A percentile compares a stretch with the other conserved stretches of the same genome.
These are phyloP conservation scores for Hygrophoropsis aurantiaca DNA, from an alignment of 768 basidiomycete genomes.

Conservation along the genomic window DNA sequence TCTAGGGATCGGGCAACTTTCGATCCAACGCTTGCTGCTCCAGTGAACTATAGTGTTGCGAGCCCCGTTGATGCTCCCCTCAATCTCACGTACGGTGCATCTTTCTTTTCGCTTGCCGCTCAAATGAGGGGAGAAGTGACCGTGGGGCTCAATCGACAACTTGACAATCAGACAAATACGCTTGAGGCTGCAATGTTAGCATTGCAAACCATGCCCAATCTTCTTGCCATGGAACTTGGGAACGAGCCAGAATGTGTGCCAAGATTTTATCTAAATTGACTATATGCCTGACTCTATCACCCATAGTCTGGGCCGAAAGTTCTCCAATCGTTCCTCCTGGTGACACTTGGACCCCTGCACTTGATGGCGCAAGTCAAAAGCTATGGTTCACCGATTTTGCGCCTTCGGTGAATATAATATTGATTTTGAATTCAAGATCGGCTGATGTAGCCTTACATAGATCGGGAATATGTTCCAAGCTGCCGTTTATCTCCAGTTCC, in stretches of 20 bases:
- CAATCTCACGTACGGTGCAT: slow-evolving; percentile 31
- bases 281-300: neutral
- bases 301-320: slow-evolving; percentile 30
- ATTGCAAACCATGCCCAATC: slow-evolving; percentile 29
- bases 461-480: slow-evolving; percentile 37
- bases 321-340: slow-evolving; percentile 34
- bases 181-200: slow-evolving; percentile 31
- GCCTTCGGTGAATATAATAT: slow-evolving; percentile 20
- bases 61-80: slow-evolving; percentile 34
- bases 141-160: slow-evolving; percentile 36
- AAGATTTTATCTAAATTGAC: neutral
- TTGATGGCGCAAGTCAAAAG: slow-evolving; percentile 32
- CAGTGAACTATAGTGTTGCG: slow-evolving; percentile 38
- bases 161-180: slow-evolving; percentile 35
- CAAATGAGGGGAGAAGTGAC: slow-evolving; percentile 33
- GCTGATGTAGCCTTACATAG: slow-evolving; percentile 13
- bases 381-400: slow-evolving; percentile 31
- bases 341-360: slow-evolving; percentile 29
- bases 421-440: neutral
- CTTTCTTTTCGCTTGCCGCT: slow-evolving; percentile 31
- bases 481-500: slow-evolving; percentile 32
- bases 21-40: slow-evolving; percentile 24
- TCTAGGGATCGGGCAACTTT: slow-evolving; percentile 40
- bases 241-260: slow-evolving; percentile 38
- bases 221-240: slow-evolving; percentile 37